Percentiles rank a stretch among this genome's conserved stretches.
Evolutionary conservation across 305 asterid species (phyloP).

Genomic region (Fraxinus nigra): DNA sequence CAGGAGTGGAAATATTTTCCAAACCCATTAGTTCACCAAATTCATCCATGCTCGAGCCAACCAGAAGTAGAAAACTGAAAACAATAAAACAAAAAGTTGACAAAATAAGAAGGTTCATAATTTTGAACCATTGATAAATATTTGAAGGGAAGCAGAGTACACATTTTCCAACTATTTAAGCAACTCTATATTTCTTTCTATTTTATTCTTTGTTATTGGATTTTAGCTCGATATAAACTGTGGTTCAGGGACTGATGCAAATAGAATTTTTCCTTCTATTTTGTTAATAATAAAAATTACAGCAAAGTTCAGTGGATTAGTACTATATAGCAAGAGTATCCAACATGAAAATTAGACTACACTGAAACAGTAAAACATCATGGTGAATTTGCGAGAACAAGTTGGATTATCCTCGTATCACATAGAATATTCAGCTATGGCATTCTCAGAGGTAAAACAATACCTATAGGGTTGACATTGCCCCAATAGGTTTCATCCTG

Average conservation of each 20-base stretch:
- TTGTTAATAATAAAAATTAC: background rate
- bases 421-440: background rate
- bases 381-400: background rate
- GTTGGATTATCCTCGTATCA: background rate
- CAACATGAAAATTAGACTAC: background rate
- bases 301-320: background rate
- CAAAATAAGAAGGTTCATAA: background rate
- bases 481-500: conserved; percentile 99
- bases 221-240: background rate
- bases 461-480: conserved; percentile 98
- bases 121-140: background rate
- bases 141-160: background rate
- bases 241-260: background rate
- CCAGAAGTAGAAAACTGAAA: background rate
- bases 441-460: background rate
- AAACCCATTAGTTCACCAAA: background rate
- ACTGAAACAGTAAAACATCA: background rate
- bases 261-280: background rate
- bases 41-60: background rate
- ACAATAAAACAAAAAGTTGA: background rate
- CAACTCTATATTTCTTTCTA: background rate
- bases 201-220: background rate
- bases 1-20: background rate
- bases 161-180: background rate
- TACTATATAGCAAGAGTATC: background rate